These are phyloP conservation scores for Hericium erinaceus DNA, from an alignment of 768 basidiomycete species.

Conservation along the genomic window DNA sequence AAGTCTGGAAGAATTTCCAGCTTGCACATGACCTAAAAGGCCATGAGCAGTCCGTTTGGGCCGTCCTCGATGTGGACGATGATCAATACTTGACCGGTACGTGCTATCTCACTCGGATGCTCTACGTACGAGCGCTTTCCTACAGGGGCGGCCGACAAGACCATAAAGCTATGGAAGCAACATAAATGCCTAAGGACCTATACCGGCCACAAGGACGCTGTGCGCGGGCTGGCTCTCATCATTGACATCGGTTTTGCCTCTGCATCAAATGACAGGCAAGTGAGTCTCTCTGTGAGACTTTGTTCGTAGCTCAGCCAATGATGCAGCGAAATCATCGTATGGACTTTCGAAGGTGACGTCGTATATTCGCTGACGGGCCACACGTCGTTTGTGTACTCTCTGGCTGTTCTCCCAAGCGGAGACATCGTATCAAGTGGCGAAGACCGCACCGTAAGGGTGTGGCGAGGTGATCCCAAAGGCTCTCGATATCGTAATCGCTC, in stretches of 20 bases:
- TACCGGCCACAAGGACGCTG: slow-evolving; percentile 84
- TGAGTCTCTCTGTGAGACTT: slow-evolving; percentile 1
- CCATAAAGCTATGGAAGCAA: slow-evolving; percentile 81
- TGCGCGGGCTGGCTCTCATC: slow-evolving; percentile 73
- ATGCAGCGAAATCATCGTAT: slow-evolving; percentile 83
- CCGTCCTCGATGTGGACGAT: slow-evolving; percentile 72
- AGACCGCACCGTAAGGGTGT: slow-evolving; percentile 86
- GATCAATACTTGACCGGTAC: slow-evolving; percentile 76
- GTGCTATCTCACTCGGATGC: slow-evolving; percentile 5
- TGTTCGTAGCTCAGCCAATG: neutral
- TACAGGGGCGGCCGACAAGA: slow-evolving; percentile 87
- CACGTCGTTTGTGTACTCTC: slow-evolving; percentile 92
- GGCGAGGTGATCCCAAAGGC: slow-evolving; percentile 51
- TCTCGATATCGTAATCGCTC: slow-evolving; percentile 2
- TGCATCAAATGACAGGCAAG: slow-evolving; percentile 87
- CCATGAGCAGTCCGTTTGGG: slow-evolving; percentile 92
- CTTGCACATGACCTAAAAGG: slow-evolving; percentile 67
- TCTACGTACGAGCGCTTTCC: neutral
- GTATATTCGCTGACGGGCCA: slow-evolving; percentile 83
- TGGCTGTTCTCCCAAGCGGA: slow-evolving; percentile 74
- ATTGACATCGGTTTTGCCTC: slow-evolving; percentile 91
- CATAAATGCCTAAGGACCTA: slow-evolving; percentile 70
- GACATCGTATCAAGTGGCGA: slow-evolving; percentile 88
- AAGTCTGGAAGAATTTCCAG: slow-evolving; percentile 83
- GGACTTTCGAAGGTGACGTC: slow-evolving; percentile 75